phyloP scores from a whole-genome alignment of 768 basidiomycete genomes.

The Boletus sp. region DNA sequence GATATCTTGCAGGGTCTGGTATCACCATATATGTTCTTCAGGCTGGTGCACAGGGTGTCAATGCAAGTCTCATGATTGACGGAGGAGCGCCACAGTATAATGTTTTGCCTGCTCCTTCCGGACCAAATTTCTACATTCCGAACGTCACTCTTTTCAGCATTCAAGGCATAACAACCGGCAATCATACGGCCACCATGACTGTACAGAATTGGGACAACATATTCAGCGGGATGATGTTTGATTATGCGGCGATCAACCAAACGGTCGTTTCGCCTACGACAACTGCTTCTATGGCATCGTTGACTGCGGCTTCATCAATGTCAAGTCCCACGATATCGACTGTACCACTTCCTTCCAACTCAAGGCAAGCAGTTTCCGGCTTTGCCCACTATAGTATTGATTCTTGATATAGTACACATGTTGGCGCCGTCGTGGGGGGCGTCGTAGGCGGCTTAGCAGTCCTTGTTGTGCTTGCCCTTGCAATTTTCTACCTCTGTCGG shows the following conservation, averaged over 20 bases:
- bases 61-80: constrained; percentile 16
- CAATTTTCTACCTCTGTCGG: constrained; percentile 2
- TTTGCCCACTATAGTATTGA: not conserved
- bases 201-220: constrained; percentile 12
- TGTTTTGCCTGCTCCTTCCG: constrained; percentile 11
- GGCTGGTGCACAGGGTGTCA: constrained; percentile 15
- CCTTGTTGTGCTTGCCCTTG: constrained; percentile 2
- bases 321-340: not conserved
- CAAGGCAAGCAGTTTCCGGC: not conserved
- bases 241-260: constrained; percentile 18
- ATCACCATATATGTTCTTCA: constrained; percentile 20
- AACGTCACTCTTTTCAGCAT: constrained; percentile 16
- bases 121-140: constrained; percentile 7
- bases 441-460: constrained; percentile 11
- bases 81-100: constrained; percentile 5
- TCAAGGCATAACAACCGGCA: constrained; percentile 12
- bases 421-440: constrained; percentile 13
- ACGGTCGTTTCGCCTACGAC: constrained; percentile 4
- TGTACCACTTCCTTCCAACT: not conserved
- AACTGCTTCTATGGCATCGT: not conserved
- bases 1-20: constrained; percentile 13
- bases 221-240: constrained; percentile 19
- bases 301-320: not conserved
- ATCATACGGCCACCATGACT: constrained; percentile 15
- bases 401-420: not conserved